Conservation (phyloP, 306 rosid species). For the Quercus wislizeni region DNA sequence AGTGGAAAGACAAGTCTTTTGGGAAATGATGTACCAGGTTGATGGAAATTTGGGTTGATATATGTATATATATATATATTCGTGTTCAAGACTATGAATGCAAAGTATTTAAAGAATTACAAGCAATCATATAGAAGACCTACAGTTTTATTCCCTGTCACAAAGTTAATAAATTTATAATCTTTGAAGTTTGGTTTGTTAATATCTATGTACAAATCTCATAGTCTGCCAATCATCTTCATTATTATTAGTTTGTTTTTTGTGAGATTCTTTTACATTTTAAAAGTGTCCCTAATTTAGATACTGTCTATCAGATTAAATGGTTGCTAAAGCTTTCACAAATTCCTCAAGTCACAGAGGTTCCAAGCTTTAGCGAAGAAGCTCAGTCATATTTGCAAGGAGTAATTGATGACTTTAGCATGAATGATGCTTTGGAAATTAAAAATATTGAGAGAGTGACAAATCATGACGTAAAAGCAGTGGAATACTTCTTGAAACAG, state of each 20-base stretch:
- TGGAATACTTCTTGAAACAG: conserved; percentile 82
- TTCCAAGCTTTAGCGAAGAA: conserved; percentile 69
- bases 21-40: too few species aligned
- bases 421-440: conserved; percentile 63
- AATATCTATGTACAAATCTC: not conserved
- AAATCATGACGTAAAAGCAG: conserved; percentile 90
- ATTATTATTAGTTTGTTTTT: not conserved
- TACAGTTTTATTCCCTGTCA: not conserved
- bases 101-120: too few species aligned
- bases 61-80: too few species aligned
- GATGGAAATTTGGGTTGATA: too few species aligned
- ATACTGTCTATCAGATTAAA: conserved; percentile 48
- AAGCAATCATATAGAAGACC: too few species aligned
- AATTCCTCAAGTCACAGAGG: conserved; percentile 64
- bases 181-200: not conserved
- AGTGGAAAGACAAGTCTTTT: not conserved
- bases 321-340: conserved; percentile 71
- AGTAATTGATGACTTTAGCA: conserved; percentile 49
- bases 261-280: not conserved
- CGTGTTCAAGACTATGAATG: too few species aligned
- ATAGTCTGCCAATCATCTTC: not conserved
- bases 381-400: conserved; percentile 53
- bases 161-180: too few species aligned
- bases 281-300: not conserved
- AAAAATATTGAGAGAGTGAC: conserved; percentile 73